Evolutionary conservation across 192 early-diverging fungal species (phyloP).

Genomic region (Coemansia sp.): DNA sequence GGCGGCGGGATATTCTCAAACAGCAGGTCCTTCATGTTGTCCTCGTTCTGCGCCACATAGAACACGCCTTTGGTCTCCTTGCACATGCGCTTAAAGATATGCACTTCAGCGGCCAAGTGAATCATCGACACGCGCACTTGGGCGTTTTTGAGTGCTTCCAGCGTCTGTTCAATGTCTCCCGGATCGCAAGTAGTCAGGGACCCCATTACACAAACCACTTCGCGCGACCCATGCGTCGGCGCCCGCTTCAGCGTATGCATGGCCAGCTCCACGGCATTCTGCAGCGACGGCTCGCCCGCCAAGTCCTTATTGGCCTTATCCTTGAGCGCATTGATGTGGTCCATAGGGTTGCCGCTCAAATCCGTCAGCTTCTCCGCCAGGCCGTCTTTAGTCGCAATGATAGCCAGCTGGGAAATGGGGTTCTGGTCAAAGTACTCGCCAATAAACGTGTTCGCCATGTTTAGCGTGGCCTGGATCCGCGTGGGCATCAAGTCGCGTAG

Average conservation of each 20-base stretch:
- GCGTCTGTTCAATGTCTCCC: conserved; percentile 85
- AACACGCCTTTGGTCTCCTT: conserved; percentile 82
- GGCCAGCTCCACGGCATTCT: conserved; percentile 90
- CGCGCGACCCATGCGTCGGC: conserved; percentile 88
- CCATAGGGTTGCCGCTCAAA: conserved; percentile 80
- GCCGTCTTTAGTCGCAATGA: conserved; percentile 85
- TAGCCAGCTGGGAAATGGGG: conserved; percentile 85
- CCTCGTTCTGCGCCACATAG: conserved; percentile 82
- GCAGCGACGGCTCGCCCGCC: conserved; percentile 87
- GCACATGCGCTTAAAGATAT: conserved; percentile 75
- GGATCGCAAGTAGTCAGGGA: conserved; percentile 95
- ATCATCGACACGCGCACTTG: conserved; percentile 86
- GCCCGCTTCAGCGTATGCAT: conserved; percentile 75
- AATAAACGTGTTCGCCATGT: conserved; percentile 70
- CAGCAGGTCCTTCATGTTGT: conserved; percentile 80
- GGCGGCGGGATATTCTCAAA: conserved; percentile 90
- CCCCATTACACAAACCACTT: conserved; percentile 84
- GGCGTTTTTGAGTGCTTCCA: conserved; percentile 66
- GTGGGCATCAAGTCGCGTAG: conserved; percentile 86
- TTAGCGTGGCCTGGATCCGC: conserved; percentile 74
- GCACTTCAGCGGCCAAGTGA: conserved; percentile 89
- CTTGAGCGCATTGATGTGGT: conserved; percentile 75
- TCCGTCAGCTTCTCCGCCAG: conserved; percentile 86
- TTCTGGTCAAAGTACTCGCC: conserved; percentile 96
- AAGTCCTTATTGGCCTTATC: conserved; percentile 69